Evolutionary conservation across 176 grass and related monocot species (phyloP), one percentile per base, ranked within the genome.

Genomic region (Rhynchospora tenuis): DNA sequence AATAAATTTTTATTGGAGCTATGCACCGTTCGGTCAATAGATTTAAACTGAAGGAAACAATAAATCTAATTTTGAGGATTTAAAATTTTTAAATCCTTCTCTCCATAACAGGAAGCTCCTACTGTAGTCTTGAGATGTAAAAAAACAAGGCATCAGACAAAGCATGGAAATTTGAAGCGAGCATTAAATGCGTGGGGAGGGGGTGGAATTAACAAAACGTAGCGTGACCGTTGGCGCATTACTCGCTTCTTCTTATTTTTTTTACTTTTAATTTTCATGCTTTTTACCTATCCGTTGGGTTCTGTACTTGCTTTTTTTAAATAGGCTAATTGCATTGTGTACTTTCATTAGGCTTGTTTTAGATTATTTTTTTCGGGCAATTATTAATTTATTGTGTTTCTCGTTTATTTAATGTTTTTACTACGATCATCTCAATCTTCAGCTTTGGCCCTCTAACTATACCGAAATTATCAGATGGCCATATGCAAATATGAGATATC

Each of bases 211-310:
- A 65, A 81, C n/a, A 81, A 59, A 64, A 65, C 79, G 79, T 81
- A 81, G 44, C 79, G 79, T 81, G 79, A 81, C 54, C 79, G 79
- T 81, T 62, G 79, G 56, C 79, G 59, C 60, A 81, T 64, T 65
- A 15, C 38, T 16, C 59, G 57, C 79, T 81, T 64, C 14, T 31
- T 38, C 17, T 73, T 48, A 11, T 17, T 16, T 12, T 19, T 51
- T 78, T 12, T 5, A 50, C 5, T 13, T 16, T 78, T 57, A 29
- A 7, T 13, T 59, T 26, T 22, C 20, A 27, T 26, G 7, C 33
- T 60, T 4, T 9, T 79, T 79, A 33, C 56, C 33, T 60, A 28
- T 79, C 15, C 7, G 14, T 63, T 65, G 42, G 26, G 43, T 73
- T 73, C 50, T 26, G 29, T 28, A 48, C 50, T 55, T 28, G 0